Conservation (phyloP, 2,329 filamentous ascomycete genomes). For the Waltergamsia citrina region DNA sequence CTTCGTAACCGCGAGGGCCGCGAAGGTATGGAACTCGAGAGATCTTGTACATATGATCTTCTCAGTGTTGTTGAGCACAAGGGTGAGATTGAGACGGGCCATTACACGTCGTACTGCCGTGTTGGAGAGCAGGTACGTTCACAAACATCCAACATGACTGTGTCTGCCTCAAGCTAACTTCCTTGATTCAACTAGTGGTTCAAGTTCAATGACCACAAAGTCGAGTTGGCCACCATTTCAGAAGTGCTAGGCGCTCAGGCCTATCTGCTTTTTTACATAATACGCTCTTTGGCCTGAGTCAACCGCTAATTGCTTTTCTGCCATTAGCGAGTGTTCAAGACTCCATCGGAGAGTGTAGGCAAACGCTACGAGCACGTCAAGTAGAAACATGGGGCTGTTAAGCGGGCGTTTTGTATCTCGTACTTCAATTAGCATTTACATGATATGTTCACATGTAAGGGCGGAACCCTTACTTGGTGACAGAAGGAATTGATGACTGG, state of each 20-base stretch:
- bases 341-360: too few species aligned
- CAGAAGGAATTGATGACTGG: too few species aligned
- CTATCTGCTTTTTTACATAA: slow-evolving; percentile 83
- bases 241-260: slow-evolving; percentile 82
- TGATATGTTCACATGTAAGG: too few species aligned
- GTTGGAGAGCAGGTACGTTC: slow-evolving; percentile 55
- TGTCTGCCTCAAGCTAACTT: background rate
- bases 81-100: slow-evolving; percentile 84
- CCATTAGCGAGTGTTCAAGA: too few species aligned
- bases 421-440: too few species aligned
- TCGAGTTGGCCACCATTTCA: slow-evolving; percentile 72
- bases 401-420: too few species aligned
- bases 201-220: slow-evolving; percentile 89
- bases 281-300: slow-evolving; percentile 44
- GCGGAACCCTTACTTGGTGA: too few species aligned
- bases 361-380: too few species aligned
- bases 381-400: too few species aligned
- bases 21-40: slow-evolving; percentile 47
- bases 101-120: slow-evolving; percentile 84
- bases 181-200: slow-evolving; percentile 59
- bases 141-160: background rate
- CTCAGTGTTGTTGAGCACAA: slow-evolving; percentile 88
- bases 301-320: background rate
- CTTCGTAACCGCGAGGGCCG: slow-evolving; percentile 40
- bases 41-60: slow-evolving; percentile 74